A percentile compares a stretch with the other conserved stretches of the same genome.
These are phyloP conservation scores for Phylloporus scabripes DNA, from an alignment of 768 basidiomycete genomes.

Conservation along the genomic window DNA sequence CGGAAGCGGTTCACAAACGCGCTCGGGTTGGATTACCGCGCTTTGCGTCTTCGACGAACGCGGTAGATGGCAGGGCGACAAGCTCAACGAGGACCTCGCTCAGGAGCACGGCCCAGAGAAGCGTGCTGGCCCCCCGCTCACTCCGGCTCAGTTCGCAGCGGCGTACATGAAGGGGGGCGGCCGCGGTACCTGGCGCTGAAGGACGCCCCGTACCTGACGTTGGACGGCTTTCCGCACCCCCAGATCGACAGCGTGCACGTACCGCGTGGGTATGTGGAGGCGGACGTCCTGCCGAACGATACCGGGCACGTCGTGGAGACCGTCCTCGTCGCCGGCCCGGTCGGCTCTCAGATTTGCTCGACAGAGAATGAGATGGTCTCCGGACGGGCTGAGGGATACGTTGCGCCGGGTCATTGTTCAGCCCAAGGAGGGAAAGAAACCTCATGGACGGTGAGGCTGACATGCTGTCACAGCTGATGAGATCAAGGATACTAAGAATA, in stretches of 20 bases:
- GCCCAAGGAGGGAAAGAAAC: not conserved
- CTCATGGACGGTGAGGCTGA: not conserved
- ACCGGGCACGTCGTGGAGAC: not conserved
- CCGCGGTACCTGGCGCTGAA: too few relatives aligned
- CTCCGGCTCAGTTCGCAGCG: constrained; percentile 22
- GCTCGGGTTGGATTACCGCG: constrained; percentile 38
- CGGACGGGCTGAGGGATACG: too few relatives aligned
- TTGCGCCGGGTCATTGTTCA: constrained; percentile 14
- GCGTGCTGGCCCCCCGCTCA: constrained; percentile 23
- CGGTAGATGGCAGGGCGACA: constrained; percentile 30
- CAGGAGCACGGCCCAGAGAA: too few relatives aligned
- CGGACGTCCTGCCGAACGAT: constrained; percentile 22
- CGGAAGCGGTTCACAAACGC: constrained; percentile 25
- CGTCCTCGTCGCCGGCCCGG: constrained; percentile 26
- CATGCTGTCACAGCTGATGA: too few relatives aligned
- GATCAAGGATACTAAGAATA: too few relatives aligned
- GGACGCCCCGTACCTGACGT: constrained; percentile 10
- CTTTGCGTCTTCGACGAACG: constrained; percentile 32
- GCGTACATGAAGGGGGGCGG: constrained; percentile 23
- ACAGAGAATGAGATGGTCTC: constrained; percentile 27
- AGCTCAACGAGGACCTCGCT: constrained; percentile 22
- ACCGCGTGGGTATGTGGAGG: constrained; percentile 25
- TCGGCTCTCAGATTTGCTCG: constrained; percentile 27
- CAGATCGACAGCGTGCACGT: constrained; percentile 24
- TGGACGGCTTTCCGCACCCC: constrained; percentile 28